Evolutionary conservation across 768 basidiomycete species (phyloP).

Genomic region (Mycena amicta): DNA sequence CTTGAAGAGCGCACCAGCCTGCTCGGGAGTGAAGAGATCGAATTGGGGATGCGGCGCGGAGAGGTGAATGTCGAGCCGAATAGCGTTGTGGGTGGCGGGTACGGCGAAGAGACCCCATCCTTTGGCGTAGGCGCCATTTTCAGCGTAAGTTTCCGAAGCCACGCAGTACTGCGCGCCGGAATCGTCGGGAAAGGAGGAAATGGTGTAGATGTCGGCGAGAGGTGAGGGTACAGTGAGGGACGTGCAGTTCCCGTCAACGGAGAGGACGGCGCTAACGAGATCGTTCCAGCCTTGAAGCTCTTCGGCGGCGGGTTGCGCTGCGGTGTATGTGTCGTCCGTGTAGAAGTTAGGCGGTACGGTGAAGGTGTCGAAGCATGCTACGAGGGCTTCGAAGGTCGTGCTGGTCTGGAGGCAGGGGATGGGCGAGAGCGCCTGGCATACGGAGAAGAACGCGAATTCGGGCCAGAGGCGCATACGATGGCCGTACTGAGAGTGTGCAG

Average conservation of each 20-base stretch:
- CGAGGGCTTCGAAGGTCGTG: slow-evolving; percentile 26
- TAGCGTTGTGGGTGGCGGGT: slow-evolving; percentile 26
- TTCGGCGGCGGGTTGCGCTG: slow-evolving; percentile 33
- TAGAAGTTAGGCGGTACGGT: slow-evolving; percentile 34
- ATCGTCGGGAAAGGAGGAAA: slow-evolving; percentile 29
- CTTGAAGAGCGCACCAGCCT: slow-evolving; percentile 45
- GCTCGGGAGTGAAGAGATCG: slow-evolving; percentile 40
- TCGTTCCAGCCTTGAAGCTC: slow-evolving; percentile 33
- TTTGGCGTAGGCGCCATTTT: slow-evolving; percentile 25
- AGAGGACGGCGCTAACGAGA: slow-evolving; percentile 30
- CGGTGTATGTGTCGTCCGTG: slow-evolving; percentile 30
- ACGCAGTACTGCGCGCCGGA: slow-evolving; percentile 34
- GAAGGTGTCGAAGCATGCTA: slow-evolving; percentile 34
- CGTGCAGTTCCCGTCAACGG: slow-evolving; percentile 34
- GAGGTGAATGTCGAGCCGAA: slow-evolving; percentile 39
- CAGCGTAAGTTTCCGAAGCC: slow-evolving; percentile 28
- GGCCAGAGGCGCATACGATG: too few relatives aligned
- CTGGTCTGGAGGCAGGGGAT: slow-evolving; percentile 14
- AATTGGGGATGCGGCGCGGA: slow-evolving; percentile 49
- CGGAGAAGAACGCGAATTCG: too few relatives aligned
- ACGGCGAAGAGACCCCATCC: slow-evolving; percentile 43
- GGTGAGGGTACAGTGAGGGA: slow-evolving; percentile 30
- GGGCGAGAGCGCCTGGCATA: slow-evolving; percentile 1
- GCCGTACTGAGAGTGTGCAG: too few relatives aligned
- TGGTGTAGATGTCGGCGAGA: slow-evolving; percentile 31